These are phyloP conservation scores for Gnaphalium uliginosum DNA, from an alignment of 129 eudicot species.

Conservation along the genomic window DNA sequence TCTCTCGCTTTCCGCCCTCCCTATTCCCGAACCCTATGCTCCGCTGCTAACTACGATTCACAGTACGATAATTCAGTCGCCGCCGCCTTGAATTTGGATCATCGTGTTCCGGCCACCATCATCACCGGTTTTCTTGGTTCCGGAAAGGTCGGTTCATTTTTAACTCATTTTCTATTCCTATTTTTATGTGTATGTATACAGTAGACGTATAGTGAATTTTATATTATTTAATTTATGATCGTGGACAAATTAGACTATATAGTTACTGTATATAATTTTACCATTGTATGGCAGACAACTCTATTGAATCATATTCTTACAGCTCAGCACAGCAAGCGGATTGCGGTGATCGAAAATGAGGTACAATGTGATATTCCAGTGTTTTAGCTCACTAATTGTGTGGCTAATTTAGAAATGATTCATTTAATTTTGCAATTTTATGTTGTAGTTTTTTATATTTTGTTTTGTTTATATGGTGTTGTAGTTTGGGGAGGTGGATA, in stretches of 20 bases:
- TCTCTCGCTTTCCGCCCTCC: constrained; percentile 24
- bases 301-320: constrained; percentile 89
- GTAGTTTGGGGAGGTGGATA: constrained; percentile 99
- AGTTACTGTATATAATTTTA: too few species aligned
- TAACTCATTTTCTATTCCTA: neutral
- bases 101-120: constrained; percentile 84
- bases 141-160: constrained; percentile 56
- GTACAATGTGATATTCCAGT: constrained; percentile 29
- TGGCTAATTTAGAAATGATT: neutral
- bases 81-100: constrained; percentile 65
- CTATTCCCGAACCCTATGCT: constrained; percentile 41
- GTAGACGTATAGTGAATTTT: neutral
- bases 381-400: neutral
- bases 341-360: constrained; percentile 97
- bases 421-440: neutral
- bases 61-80: constrained; percentile 47
- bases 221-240: constrained; percentile 4
- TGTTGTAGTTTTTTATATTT: neutral
- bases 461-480: constrained; percentile 13
- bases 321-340: constrained; percentile 92
- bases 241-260: neutral
- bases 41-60: constrained; percentile 41
- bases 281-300: constrained; percentile 64
- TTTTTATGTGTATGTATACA: neutral
- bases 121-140: constrained; percentile 98